Percentiles rank a stretch among this genome's conserved stretches.
These are phyloP conservation scores for Stenocarpella maydis DNA, from an alignment of 2,329 filamentous ascomycete genomes.

Conservation along the genomic window DNA sequence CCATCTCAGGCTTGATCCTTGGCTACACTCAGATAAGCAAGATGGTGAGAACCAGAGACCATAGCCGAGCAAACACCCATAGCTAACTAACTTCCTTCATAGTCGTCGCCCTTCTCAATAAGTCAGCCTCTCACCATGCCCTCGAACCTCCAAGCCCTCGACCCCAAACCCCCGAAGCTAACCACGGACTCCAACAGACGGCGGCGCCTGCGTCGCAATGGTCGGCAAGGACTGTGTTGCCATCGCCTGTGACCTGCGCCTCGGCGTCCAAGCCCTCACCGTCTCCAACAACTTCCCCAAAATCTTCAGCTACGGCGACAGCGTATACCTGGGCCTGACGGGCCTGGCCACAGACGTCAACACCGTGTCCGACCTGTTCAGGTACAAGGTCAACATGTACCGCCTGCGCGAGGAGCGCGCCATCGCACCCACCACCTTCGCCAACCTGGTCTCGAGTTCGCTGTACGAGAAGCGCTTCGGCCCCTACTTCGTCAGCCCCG, in stretches of 20 bases:
- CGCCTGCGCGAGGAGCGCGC: conserved; percentile 96
- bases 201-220: conserved; percentile 97
- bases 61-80: conserved; percentile 33
- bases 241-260: conserved; percentile 97
- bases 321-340: conserved; percentile 91
- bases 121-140: conserved; percentile 64
- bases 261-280: conserved; percentile 94
- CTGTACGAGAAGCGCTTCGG: conserved; percentile 97
- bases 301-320: conserved; percentile 94
- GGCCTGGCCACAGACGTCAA: conserved; percentile 95
- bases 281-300: conserved; percentile 99
- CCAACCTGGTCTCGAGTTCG: conserved; percentile 89
- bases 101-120: conserved; percentile 95
- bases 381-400: conserved; percentile 99
- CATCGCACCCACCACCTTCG: conserved; percentile 93
- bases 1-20: background rate
- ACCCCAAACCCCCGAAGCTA: conserved; percentile 30
- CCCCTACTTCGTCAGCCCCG: conserved; percentile 94
- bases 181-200: conserved; percentile 59
- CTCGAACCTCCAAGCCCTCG: conserved; percentile 30
- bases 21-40: conserved; percentile 33
- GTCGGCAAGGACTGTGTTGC: conserved; percentile 99
- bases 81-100: conserved; percentile 46
- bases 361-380: conserved; percentile 95
- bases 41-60: conserved; percentile 44